These are phyloP conservation scores for Apiosordaria backusii DNA, from an alignment of 495 filamentous ascomycete genomes.

Conservation along the genomic window DNA sequence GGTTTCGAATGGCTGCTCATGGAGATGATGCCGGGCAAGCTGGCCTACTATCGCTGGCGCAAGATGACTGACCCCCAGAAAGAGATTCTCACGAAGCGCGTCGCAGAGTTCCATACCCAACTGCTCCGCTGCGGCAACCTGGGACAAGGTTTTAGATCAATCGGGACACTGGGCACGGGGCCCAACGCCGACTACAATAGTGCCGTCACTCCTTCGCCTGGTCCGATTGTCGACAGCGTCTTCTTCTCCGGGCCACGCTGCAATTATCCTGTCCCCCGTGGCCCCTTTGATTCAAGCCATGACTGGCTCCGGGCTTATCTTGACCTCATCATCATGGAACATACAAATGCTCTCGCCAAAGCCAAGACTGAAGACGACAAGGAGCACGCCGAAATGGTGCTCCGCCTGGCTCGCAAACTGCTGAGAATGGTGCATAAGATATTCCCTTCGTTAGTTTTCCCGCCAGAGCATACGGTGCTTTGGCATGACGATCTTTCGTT, in stretches of 20 bases:
- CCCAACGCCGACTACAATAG: not conserved
- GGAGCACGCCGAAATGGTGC: conserved; percentile 25
- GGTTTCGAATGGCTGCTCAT: conserved; percentile 62
- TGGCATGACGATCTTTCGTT: conserved; percentile 46
- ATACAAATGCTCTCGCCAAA: conserved; percentile 19
- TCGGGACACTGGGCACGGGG: conserved; percentile 32
- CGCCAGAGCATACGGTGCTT: conserved; percentile 37
- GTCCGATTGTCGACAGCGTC: conserved; percentile 26
- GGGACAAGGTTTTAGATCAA: conserved; percentile 31
- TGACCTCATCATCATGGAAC: conserved; percentile 29
- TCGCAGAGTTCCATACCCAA: conserved; percentile 39
- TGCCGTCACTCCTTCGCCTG: conserved; percentile 11
- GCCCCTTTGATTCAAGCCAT: conserved; percentile 29
- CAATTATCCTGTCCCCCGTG: conserved; percentile 27
- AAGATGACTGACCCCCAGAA: conserved; percentile 37
- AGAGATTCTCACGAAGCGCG: conserved; percentile 32
- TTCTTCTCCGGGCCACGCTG: conserved; percentile 30
- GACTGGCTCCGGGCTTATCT: conserved; percentile 32
- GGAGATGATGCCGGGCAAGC: conserved; percentile 44
- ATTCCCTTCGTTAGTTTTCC: conserved; percentile 27
- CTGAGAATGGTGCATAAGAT: conserved; percentile 27
- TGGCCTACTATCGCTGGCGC: conserved; percentile 42
- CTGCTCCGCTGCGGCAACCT: conserved; percentile 27
- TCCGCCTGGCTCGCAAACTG: conserved; percentile 29
- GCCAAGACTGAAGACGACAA: conserved; percentile 23